Percentiles rank a stretch among this genome's conserved stretches.
phyloP scores from a whole-genome alignment of 306 rosid species.

The Vigna angularis region DNA sequence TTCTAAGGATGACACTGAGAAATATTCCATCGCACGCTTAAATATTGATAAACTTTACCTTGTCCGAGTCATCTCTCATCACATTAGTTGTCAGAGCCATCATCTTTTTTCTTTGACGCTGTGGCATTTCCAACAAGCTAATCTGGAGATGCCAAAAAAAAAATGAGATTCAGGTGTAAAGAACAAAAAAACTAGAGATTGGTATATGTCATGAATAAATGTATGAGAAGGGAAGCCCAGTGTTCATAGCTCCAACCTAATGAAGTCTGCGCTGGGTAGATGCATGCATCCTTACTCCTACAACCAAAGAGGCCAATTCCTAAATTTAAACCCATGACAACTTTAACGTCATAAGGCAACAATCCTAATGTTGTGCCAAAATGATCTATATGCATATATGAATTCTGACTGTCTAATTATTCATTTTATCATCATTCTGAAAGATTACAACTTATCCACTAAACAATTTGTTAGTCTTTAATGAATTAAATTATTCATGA shows the following conservation, averaged over 20 bases:
- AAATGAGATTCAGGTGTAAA: constrained; percentile 29
- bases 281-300: neutral
- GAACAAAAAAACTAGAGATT: constrained; percentile 1
- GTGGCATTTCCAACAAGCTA: constrained; percentile 81
- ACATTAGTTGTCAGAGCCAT: constrained; percentile 83
- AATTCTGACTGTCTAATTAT: constrained; percentile 7
- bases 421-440: constrained; percentile 25
- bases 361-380: neutral
- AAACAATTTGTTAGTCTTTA: constrained; percentile 18
- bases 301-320: neutral
- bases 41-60: constrained; percentile 58
- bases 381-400: constrained; percentile 1
- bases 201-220: neutral
- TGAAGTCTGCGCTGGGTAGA: neutral
- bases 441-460: constrained; percentile 14
- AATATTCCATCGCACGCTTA: constrained; percentile 20
- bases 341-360: neutral
- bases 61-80: constrained; percentile 92
- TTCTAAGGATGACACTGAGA: constrained; percentile 9
- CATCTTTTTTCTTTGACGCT: constrained; percentile 62
- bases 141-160: constrained; percentile 57
- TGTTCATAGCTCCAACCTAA: neutral
- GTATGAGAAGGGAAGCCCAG: neutral
- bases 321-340: neutral
- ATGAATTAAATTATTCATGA: constrained; percentile 6